These are phyloP conservation scores for Spizellomyces sp. DNA, from an alignment of 192 early-diverging fungal species.

Conservation along the genomic window DNA sequence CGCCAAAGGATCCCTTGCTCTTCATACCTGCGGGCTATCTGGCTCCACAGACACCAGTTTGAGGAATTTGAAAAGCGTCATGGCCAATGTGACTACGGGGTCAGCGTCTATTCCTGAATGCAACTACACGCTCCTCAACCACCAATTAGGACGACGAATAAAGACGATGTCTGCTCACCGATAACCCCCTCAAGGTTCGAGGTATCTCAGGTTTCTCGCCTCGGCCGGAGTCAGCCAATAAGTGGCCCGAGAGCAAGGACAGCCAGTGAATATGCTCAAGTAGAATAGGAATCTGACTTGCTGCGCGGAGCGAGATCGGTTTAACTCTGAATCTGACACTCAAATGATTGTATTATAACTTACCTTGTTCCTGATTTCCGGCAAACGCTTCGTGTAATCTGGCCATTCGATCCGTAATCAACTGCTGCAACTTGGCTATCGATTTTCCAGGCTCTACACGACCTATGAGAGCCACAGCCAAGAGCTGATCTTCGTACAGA, in stretches of 20 bases:
- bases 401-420: conserved; percentile 55
- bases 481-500: conserved; percentile 72
- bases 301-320: background rate
- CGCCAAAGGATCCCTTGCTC: background rate
- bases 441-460: conserved; percentile 58
- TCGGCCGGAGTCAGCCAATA: conserved; percentile 67
- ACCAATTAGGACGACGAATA: no score
- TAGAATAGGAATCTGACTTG: conserved; percentile 33
- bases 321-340: no score
- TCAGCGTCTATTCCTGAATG: conserved; percentile 36
- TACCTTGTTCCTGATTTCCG: conserved; percentile 25
- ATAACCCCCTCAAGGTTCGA: conserved; percentile 59
- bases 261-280: conserved; percentile 78
- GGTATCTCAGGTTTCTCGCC: conserved; percentile 76
- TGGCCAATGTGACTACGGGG: conserved; percentile 54
- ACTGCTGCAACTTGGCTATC: conserved; percentile 48
- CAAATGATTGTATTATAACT: conserved; percentile 19
- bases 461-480: conserved; percentile 63
- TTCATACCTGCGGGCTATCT: conserved; percentile 21
- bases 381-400: conserved; percentile 53
- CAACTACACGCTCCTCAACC: background rate
- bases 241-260: conserved; percentile 63
- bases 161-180: conserved; percentile 13
- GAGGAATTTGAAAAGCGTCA: conserved; percentile 51
- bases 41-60: conserved; percentile 58